A percentile compares a stretch with the other conserved stretches of the same genome.
These are phyloP conservation scores for Rhazya stricta DNA, from an alignment of 257 asterid species.

Conservation along the genomic window DNA sequence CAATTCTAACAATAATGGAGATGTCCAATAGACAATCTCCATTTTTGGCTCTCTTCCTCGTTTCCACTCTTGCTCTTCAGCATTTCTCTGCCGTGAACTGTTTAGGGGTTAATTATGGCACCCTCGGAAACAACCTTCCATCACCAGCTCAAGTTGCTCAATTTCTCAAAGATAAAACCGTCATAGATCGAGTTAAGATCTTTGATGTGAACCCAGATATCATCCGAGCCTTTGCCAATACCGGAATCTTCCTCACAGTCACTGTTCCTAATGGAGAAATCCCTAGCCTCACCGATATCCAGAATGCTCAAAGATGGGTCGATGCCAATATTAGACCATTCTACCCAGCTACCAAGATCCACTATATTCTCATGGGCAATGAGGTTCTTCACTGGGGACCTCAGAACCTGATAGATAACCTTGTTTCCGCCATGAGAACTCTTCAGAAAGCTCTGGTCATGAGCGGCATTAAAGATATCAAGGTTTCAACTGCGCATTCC, in stretches of 20 bases:
- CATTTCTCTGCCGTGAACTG: conserved; percentile 31
- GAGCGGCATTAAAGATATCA: conserved; percentile 34
- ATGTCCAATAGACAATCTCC: conserved; percentile 21
- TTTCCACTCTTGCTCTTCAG: conserved; percentile 22
- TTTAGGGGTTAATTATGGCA: conserved; percentile 91
- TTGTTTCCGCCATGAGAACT: conserved; percentile 68
- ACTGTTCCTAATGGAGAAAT: conserved; percentile 84
- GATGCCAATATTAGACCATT: conserved; percentile 54
- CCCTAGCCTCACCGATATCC: conserved; percentile 43
- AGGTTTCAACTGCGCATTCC: conserved; percentile 78
- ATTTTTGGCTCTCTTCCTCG: conserved; percentile 26
- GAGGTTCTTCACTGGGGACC: conserved; percentile 97
- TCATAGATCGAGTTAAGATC: conserved; percentile 66
- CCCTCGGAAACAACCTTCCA: conserved; percentile 81
- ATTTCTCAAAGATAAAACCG: conserved; percentile 60
- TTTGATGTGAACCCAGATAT: conserved; percentile 82
- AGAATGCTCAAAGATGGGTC: conserved; percentile 50
- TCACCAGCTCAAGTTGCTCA: conserved; percentile 71
- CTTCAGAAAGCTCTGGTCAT: conserved; percentile 48
- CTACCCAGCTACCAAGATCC: conserved; percentile 57
- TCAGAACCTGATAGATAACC: conserved; percentile 48
- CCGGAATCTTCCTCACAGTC: conserved; percentile 69
- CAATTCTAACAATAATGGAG: conserved; percentile 18
- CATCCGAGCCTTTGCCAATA: conserved; percentile 68
- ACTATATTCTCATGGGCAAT: conserved; percentile 69